Conservation (phyloP, 2,329 filamentous ascomycete genomes). For the Cladophialophora psammophila region DNA sequence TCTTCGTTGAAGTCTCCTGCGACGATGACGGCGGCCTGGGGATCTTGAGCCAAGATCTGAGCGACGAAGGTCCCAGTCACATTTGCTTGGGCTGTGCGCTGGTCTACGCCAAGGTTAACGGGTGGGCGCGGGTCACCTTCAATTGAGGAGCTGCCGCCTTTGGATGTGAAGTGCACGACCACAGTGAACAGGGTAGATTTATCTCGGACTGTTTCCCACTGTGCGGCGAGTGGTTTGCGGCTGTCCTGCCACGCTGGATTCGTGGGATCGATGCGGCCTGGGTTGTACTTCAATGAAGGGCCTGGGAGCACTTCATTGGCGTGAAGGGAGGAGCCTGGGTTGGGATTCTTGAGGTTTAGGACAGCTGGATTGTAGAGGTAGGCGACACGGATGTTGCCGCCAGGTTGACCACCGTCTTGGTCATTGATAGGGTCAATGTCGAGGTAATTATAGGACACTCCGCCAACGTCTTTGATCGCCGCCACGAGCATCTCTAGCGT, state of each 20-base stretch:
- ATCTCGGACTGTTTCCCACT: constrained; percentile 63
- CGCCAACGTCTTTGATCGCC: constrained; percentile 53
- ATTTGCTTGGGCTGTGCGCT: constrained; percentile 64
- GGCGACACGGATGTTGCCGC: constrained; percentile 74
- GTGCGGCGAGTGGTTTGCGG: constrained; percentile 72
- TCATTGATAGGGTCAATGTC: constrained; percentile 67
- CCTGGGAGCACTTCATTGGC: constrained; percentile 66
- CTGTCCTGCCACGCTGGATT: constrained; percentile 67
- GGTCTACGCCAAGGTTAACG: constrained; percentile 68
- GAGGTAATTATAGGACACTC: constrained; percentile 64
- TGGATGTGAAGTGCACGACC: constrained; percentile 73
- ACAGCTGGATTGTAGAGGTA: constrained; percentile 72
- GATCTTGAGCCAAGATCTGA: constrained; percentile 64
- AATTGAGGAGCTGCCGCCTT: constrained; percentile 69
- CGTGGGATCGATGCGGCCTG: constrained; percentile 69
- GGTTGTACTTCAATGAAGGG: constrained; percentile 70
- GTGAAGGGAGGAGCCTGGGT: constrained; percentile 61
- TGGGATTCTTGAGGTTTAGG: constrained; percentile 66
- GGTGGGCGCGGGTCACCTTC: constrained; percentile 72
- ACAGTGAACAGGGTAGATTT: constrained; percentile 72
- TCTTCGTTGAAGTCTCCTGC: constrained; percentile 79
- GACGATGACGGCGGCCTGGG: constrained; percentile 64
- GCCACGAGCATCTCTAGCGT: constrained; percentile 64
- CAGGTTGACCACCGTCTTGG: constrained; percentile 70
- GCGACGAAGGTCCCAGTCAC: constrained; percentile 67